Evolutionary conservation across 768 basidiomycete species (phyloP).

Genomic region (Tubosaeta sp.): DNA sequence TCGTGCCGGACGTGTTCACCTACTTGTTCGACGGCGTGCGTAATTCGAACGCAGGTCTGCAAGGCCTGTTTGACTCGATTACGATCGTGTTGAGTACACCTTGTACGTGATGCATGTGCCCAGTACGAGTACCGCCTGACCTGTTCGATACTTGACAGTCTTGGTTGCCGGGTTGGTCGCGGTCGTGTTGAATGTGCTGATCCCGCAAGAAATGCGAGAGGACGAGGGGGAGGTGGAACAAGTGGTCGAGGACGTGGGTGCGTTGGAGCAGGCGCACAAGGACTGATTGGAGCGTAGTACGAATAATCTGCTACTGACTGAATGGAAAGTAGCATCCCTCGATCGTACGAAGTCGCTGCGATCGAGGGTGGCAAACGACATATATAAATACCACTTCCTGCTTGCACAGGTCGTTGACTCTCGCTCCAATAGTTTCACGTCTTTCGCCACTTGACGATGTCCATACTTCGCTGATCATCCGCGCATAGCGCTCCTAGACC

Average conservation of each 20-base stretch:
- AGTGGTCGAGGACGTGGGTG: conserved; percentile 24
- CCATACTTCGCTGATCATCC: background rate
- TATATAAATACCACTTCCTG: background rate
- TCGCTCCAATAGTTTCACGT: background rate
- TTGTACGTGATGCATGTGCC: conserved; percentile 45
- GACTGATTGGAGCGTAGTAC: background rate
- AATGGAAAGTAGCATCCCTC: too few species aligned
- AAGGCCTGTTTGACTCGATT: conserved; percentile 72
- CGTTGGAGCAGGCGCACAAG: background rate
- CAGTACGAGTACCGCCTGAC: background rate
- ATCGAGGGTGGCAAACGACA: background rate
- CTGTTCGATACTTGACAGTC: conserved; percentile 32
- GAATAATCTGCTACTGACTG: background rate
- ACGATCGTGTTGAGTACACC: conserved; percentile 79
- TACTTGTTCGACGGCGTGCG: conserved; percentile 65
- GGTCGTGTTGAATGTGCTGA: conserved; percentile 51
- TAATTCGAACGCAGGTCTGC: conserved; percentile 49
- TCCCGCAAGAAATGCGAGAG: conserved; percentile 37
- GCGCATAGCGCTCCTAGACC: background rate
- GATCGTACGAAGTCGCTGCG: background rate
- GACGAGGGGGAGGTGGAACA: conserved; percentile 25
- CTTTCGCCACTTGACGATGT: background rate
- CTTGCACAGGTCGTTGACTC: too few species aligned
- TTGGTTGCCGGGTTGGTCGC: conserved; percentile 56
- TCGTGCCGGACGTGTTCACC: conserved; percentile 61